phyloP scores from a whole-genome alignment of 2,329 filamentous ascomycete genomes.

The Pseudohalonectria lignicola region DNA sequence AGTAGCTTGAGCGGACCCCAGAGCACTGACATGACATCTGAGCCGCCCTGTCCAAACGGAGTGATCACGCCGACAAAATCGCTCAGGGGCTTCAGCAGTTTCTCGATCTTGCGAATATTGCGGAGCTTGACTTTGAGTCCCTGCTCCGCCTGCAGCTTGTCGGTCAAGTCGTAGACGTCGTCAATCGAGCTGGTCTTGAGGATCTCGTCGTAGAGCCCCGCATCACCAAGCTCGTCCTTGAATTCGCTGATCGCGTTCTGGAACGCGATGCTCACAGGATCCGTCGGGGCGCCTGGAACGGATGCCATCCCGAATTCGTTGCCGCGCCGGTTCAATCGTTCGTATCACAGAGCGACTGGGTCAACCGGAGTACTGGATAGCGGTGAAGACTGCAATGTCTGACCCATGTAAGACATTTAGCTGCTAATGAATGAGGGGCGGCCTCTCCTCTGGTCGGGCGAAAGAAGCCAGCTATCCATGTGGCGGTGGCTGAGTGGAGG shows the following conservation, averaged over 20 bases:
- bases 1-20: constrained; percentile 28
- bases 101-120: constrained; percentile 17
- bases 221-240: constrained; percentile 7
- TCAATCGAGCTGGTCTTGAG: constrained; percentile 15
- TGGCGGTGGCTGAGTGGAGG: too few species aligned
- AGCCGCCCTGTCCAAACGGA: constrained; percentile 18
- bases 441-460: too few species aligned
- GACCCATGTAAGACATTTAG: too few species aligned
- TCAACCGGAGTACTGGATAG: too few species aligned
- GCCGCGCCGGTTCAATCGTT: too few species aligned
- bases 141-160: constrained; percentile 20
- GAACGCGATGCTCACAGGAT: background rate
- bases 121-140: constrained; percentile 12
- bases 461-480: too few species aligned
- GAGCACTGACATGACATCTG: constrained; percentile 20
- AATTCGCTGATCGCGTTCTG: constrained; percentile 6
- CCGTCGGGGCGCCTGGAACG: too few species aligned
- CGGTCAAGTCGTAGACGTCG: constrained; percentile 19
- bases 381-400: too few species aligned
- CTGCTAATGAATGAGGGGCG: too few species aligned
- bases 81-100: constrained; percentile 16
- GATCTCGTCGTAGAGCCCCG: constrained; percentile 8
- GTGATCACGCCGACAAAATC: constrained; percentile 17
- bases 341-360: too few species aligned
- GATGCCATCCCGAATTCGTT: too few species aligned